These are phyloP conservation scores for Paulinella micropora DNA, from an alignment of 78 protist genomes.

Conservation along the genomic window DNA sequence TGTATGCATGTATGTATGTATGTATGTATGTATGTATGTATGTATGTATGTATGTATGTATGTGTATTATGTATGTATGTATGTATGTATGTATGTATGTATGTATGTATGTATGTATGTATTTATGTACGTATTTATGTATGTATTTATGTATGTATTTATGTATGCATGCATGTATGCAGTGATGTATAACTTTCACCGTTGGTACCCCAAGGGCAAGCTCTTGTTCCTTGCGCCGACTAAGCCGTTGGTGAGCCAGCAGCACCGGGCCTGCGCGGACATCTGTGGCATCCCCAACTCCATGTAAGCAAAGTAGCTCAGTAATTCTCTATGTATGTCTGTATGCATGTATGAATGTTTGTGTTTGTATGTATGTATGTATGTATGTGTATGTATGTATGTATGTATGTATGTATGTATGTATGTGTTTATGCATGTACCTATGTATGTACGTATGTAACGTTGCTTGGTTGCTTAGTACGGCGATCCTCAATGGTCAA, in stretches of 20 bases:
- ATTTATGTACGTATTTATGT: background rate
- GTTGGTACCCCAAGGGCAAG: slow-evolving; percentile 81
- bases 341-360: no score
- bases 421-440: no score
- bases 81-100: background rate
- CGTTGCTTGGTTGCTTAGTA: no score
- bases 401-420: no score
- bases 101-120: background rate
- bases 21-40: background rate
- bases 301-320: no score
- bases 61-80: background rate
- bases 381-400: no score
- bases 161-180: background rate
- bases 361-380: no score
- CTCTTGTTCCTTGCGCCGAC: slow-evolving; percentile 89
- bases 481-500: no score
- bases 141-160: background rate
- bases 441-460: no score
- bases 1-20: background rate
- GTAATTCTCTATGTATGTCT: no score
- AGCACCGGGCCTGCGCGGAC: slow-evolving; percentile 57
- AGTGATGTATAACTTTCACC: slow-evolving; percentile 48
- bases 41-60: background rate
- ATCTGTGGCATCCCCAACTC: no score
- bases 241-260: slow-evolving; percentile 75